phyloP scores from a whole-genome alignment of 208 protist genomes.

The Zelonia costaricensis region DNA sequence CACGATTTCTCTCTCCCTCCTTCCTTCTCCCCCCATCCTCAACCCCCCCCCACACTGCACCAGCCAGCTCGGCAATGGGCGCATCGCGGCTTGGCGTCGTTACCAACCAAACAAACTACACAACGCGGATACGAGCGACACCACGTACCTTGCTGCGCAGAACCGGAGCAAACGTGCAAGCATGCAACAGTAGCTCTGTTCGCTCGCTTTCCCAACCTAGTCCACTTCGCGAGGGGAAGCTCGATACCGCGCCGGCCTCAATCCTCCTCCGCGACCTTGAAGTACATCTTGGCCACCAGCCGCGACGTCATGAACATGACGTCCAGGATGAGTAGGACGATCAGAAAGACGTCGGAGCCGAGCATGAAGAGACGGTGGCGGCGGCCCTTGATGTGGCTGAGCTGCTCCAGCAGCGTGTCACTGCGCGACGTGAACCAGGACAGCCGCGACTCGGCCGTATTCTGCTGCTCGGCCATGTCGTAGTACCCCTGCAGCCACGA shows the following conservation, averaged over 20 bases:
- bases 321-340: constrained; percentile 65
- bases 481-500: constrained; percentile 67
- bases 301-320: constrained; percentile 56
- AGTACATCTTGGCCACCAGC: constrained; percentile 65
- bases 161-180: no score
- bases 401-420: constrained; percentile 66
- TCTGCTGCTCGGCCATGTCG: constrained; percentile 56
- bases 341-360: constrained; percentile 74
- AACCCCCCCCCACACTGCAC: no score
- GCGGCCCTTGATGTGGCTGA: constrained; percentile 58
- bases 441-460: constrained; percentile 50
- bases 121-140: no score
- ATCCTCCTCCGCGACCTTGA: constrained; percentile 16
- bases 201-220: no score
- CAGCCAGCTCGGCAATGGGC: no score
- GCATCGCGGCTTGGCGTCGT: no score
- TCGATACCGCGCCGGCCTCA: background rate
- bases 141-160: no score
- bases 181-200: no score
- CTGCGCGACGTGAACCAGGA: constrained; percentile 63
- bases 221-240: no score
- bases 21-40: no score
- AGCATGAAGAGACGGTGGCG: constrained; percentile 74
- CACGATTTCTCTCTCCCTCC: no score
- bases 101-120: no score